phyloP scores from a whole-genome alignment of 805 yeast genomes.

The Hyphopichia homilentoma region DNA sequence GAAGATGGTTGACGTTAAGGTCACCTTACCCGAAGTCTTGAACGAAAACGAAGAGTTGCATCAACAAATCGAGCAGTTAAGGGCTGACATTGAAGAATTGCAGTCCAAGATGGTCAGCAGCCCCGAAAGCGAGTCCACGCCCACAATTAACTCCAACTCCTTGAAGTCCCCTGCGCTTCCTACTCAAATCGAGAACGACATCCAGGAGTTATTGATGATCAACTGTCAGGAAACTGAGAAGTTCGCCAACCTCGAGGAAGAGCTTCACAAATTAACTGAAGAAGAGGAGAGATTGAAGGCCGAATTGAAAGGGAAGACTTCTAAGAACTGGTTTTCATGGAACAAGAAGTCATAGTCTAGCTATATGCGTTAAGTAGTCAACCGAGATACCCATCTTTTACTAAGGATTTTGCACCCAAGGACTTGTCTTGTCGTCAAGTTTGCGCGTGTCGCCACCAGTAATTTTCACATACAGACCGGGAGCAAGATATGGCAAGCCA shows the following conservation, averaged over 20 bases:
- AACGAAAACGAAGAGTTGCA: constrained; percentile 69
- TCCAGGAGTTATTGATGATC: constrained; percentile 29
- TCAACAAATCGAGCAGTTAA: constrained; percentile 35
- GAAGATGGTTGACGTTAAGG: constrained; percentile 77
- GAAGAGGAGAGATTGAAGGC: constrained; percentile 23
- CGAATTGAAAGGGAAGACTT: constrained; percentile 14
- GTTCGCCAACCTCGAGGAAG: constrained; percentile 36
- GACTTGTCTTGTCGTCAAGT: not conserved
- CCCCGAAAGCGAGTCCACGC: constrained; percentile 3
- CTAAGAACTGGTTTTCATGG: constrained; percentile 30
- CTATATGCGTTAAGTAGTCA: too few relatives aligned
- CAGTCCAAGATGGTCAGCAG: constrained; percentile 29
- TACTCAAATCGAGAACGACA: constrained; percentile 31
- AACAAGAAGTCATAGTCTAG: constrained; percentile 1
- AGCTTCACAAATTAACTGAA: constrained; percentile 20
- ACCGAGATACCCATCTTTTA: not conserved
- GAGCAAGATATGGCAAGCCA: too few relatives aligned
- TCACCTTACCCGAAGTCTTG: constrained; percentile 66
- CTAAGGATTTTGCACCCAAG: not conserved
- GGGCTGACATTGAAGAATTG: constrained; percentile 35
- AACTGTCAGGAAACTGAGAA: constrained; percentile 39
- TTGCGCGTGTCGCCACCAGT: not conserved
- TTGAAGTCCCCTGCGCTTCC: constrained; percentile 23
- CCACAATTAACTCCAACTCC: not conserved
- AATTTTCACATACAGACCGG: not conserved